Evolutionary conservation across 2,329 filamentous ascomycete species (phyloP), one percentile per base, ranked within the genome.

Genomic region (Acrodontium crateriforme): DNA sequence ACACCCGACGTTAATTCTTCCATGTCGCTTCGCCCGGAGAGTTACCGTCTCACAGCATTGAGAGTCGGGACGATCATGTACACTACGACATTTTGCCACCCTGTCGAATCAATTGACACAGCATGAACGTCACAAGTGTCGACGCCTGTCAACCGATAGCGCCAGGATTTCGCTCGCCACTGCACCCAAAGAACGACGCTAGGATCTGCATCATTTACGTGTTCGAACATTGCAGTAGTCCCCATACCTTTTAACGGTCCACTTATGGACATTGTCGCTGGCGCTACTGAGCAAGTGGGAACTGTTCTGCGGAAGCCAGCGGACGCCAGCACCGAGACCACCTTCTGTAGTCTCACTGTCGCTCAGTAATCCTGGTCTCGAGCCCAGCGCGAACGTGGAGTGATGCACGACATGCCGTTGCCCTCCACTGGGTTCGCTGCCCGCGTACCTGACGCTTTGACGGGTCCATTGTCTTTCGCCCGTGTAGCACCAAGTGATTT

Each of bases 321-420:
- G 30, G n/a, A n/a, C n/a, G n/a, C n/a, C n/a, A n/a, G n/a, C n/a
- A n/a, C n/a, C n/a, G n/a, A n/a, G n/a, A n/a, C n/a, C n/a, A n/a
- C n/a, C n/a, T n/a, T n/a, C n/a, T n/a, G n/a, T n/a, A n/a, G n/a
- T n/a, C 18, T 35, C 32, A 30, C 27, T 18, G 29, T 30, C 28
- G 27, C 34, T 31, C 30, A 7, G 12, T 15, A 16, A 15, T 9
- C 21, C 24, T 4, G n/a, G 6, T 18, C 17, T 15, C 25, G 30
- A 31, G 19, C 23, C 28, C 32, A 30, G 22, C 29, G 35, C 24
- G 24, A 35, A 35, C 36, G 38, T 36, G 36, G 36, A 40, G 33
- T 29, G 36, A 35, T 42, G 45, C 42, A 46, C 44, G 33, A 45
- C 45, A 47, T 46, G 28, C 16, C 37, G 35, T n/a, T 40, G 26